These are phyloP conservation scores for Dendryphion nanum DNA, from an alignment of 2,329 filamentous ascomycete genomes.

Conservation along the genomic window DNA sequence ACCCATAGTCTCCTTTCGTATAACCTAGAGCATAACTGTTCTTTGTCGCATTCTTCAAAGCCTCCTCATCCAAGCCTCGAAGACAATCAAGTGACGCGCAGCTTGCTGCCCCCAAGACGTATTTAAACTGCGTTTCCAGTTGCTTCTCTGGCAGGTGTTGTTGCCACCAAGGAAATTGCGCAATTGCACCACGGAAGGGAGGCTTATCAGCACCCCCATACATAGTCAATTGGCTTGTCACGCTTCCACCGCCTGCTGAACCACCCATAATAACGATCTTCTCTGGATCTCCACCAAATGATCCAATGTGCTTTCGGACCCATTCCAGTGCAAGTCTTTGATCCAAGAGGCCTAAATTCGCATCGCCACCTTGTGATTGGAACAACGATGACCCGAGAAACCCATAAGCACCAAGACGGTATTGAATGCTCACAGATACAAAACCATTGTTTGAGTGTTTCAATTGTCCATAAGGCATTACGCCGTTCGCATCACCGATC, in stretches of 20 bases:
- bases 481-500: not conserved
- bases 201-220: constrained; percentile 33
- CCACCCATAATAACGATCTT: constrained; percentile 34
- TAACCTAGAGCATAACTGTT: constrained; percentile 17
- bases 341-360: constrained; percentile 28
- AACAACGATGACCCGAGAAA: constrained; percentile 38
- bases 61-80: constrained; percentile 10
- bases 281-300: constrained; percentile 27
- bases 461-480: not conserved
- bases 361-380: constrained; percentile 24
- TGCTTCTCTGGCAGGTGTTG: constrained; percentile 29
- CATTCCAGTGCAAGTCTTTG: constrained; percentile 29
- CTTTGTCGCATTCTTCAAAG: constrained; percentile 16
- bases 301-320: constrained; percentile 23
- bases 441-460: not conserved
- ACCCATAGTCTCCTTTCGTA: constrained; percentile 18
- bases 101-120: constrained; percentile 20
- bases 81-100: constrained; percentile 30
- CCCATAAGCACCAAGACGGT: constrained; percentile 41
- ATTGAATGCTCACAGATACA: constrained; percentile 9
- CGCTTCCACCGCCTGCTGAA: constrained; percentile 26
- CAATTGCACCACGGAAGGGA: constrained; percentile 38
- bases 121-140: constrained; percentile 28
- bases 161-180: constrained; percentile 37
- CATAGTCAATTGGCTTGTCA: constrained; percentile 22